These are phyloP conservation scores for Leccinellum albellum DNA, from an alignment of 768 basidiomycete species.

Conservation along the genomic window DNA sequence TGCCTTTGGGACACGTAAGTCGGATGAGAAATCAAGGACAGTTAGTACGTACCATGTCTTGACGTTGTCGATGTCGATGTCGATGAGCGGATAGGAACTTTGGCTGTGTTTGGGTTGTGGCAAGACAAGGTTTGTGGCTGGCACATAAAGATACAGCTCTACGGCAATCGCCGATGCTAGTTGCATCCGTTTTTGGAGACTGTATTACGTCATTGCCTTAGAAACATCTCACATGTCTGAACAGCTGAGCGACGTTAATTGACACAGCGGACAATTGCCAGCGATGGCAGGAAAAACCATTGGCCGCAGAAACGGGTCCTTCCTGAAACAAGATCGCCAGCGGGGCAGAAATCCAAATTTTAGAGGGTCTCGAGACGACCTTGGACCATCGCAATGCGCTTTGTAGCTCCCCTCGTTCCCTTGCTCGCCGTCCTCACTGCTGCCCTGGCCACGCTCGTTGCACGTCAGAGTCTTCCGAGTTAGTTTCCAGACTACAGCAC, in stretches of 20 bases:
- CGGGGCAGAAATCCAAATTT: not conserved
- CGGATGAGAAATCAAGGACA: not conserved
- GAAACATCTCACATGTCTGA: not conserved
- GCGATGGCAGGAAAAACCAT: not conserved
- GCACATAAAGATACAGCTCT: constrained; percentile 32
- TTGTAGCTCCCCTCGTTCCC: constrained; percentile 10
- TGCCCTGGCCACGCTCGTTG: constrained; percentile 18
- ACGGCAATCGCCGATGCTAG: constrained; percentile 32
- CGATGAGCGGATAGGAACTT: constrained; percentile 42
- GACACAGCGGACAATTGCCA: not conserved
- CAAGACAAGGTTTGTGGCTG: constrained; percentile 64
- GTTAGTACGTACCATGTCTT: constrained; percentile 59
- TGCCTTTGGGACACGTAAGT: constrained; percentile 37
- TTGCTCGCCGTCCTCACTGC: constrained; percentile 12
- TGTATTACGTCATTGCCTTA: too few species aligned
- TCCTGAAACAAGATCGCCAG: not conserved
- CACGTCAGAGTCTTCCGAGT: constrained; percentile 25
- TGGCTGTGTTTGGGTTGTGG: constrained; percentile 36
- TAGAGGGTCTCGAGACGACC: not conserved
- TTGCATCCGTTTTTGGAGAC: too few species aligned
- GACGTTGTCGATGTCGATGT: constrained; percentile 49
- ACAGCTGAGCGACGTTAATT: not conserved
- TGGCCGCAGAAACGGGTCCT: not conserved
- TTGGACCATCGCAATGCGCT: constrained; percentile 12
- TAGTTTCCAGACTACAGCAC: constrained; percentile 1